These are phyloP conservation scores for Hymenoscyphus albidus DNA, from an alignment of 2,329 filamentous ascomycete species.

Conservation along the genomic window DNA sequence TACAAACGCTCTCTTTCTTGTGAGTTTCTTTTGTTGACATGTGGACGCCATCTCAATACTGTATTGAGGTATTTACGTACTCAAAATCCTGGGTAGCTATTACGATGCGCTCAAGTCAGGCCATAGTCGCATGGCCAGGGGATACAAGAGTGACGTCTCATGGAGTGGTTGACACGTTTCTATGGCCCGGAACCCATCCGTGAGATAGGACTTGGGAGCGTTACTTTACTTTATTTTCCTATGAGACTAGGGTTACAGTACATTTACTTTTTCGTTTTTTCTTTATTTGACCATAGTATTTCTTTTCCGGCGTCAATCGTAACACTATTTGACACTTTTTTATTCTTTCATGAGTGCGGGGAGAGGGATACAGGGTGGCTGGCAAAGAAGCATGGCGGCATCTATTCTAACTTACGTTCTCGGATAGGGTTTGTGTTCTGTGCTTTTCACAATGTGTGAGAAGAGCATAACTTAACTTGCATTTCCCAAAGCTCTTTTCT, in stretches of 20 bases:
- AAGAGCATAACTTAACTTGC: background rate
- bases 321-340: background rate
- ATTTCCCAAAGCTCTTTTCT: background rate
- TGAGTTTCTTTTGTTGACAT: background rate
- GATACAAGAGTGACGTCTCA: background rate
- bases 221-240: background rate
- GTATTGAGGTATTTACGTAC: conserved; percentile 1
- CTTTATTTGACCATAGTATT: background rate
- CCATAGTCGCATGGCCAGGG: background rate
- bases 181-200: background rate
- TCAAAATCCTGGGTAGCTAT: background rate
- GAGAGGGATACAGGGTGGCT: background rate
- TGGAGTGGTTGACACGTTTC: background rate
- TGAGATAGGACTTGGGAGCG: background rate
- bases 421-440: background rate
- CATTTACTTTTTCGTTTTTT: background rate
- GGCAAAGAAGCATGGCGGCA: background rate
- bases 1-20: background rate
- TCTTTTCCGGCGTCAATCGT: background rate
- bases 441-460: background rate
- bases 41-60: background rate
- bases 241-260: background rate
- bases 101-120: background rate
- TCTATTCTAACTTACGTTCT: background rate
- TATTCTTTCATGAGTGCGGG: background rate